Conservation (phyloP, 495 filamentous ascomycete species). For the Alectoria sarmentosa region DNA sequence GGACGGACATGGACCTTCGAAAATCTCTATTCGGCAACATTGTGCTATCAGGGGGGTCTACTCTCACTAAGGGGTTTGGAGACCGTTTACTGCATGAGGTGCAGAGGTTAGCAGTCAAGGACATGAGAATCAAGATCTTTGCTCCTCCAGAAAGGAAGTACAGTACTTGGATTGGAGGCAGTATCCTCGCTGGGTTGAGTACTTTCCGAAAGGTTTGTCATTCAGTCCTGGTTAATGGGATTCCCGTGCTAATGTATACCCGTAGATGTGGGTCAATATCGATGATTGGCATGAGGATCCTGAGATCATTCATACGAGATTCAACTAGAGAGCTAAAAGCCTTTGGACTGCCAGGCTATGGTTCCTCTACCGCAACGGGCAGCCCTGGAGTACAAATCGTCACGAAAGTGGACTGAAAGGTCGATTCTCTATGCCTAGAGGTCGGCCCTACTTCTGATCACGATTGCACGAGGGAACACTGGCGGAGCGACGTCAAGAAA, state of each 20-base stretch:
- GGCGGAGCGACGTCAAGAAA: background rate
- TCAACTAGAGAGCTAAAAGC: constrained; percentile 48
- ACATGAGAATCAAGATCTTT: constrained; percentile 99
- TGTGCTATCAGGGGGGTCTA: constrained; percentile 91
- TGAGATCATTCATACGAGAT: constrained; percentile 96
- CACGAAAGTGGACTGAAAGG: background rate
- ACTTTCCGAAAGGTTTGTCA: constrained; percentile 88
- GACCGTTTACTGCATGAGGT: constrained; percentile 88
- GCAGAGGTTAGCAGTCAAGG: constrained; percentile 86
- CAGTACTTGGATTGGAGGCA: constrained; percentile 97
- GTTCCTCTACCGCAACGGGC: background rate
- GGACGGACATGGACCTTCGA: constrained; percentile 95
- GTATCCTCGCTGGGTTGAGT: constrained; percentile 93
- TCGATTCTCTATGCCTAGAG: background rate
- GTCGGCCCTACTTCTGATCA: background rate
- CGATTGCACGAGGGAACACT: background rate
- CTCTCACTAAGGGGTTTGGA: constrained; percentile 89
- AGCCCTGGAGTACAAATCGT: background rate
- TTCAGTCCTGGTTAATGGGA: constrained; percentile 14
- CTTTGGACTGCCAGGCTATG: background rate
- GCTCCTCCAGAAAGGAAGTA: constrained; percentile 96
- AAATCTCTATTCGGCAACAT: constrained; percentile 94
- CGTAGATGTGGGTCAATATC: constrained; percentile 96
- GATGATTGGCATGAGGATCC: constrained; percentile 99
- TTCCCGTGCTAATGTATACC: constrained; percentile 15